Evolutionary conservation across 2,329 filamentous ascomycete species (phyloP), one percentile per base, ranked within the genome.

Genomic region (Penicillium sp.): DNA sequence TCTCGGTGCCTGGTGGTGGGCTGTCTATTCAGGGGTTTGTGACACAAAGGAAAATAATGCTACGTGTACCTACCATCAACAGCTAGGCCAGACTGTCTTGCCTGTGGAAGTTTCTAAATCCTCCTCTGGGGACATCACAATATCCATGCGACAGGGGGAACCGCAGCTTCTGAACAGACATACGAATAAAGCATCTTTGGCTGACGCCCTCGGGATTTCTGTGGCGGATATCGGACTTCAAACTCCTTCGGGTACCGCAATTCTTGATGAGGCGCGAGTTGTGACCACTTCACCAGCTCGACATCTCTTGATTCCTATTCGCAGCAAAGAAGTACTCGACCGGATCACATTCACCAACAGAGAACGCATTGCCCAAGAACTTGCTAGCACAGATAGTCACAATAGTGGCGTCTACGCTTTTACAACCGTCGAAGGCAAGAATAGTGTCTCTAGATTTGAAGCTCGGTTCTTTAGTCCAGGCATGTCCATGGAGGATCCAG

Each of bases 401-500:
- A 43, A 49, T n/a, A 58, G 54, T 48, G 58, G 58, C 6, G 26
- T 59, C 8, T 61, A 59, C 49, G 34, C 55, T 3, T 61, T 59
- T 36, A 46, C 53, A 0, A 20, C 36, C 13, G 26, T 27, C 9
- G 34, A 23, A 20, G 12, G 10, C 13, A 39, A 29, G 2, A 13
- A 17, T 3, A 29, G 17, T 0, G 24, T 36, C 12, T 48, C 51
- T 2, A 45, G 41, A 33, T 55, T 61, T 17, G 43, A 56, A 18
- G 54, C 56, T 5, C 49, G 56, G 4, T 61, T 61, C 34, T 61
- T 61, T 39, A 60, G 59, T 42, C 59, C 59, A 2, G 56, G 54
- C 10, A 61, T 61, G 54, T 52, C 49, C 7, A 54, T 52, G 40
- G 59, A 61, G 33, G 59, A 61, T 51, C 59, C 59, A 13, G 56